These are phyloP conservation scores for Globisporangium yorkense DNA, from an alignment of 352 stramenopile genomes.

Conservation along the genomic window DNA sequence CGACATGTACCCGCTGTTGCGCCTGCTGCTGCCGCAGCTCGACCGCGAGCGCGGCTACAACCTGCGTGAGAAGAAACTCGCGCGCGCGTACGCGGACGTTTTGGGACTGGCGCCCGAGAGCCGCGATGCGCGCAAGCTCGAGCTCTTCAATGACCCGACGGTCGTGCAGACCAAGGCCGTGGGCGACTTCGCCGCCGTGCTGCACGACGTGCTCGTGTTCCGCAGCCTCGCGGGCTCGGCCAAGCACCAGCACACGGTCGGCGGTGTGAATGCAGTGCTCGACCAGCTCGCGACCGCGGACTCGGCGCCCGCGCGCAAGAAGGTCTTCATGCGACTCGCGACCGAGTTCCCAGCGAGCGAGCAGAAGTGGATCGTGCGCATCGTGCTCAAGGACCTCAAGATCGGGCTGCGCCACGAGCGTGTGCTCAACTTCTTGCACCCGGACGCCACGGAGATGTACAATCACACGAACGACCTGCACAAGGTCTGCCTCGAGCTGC, in stretches of 20 bases:
- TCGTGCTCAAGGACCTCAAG: constrained; percentile 86
- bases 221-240: constrained; percentile 34
- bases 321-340: constrained; percentile 64
- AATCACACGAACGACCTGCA: constrained; percentile 85
- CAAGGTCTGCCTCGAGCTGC: constrained; percentile 63
- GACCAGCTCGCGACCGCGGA: constrained; percentile 47
- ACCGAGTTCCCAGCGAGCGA: constrained; percentile 71
- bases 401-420: constrained; percentile 77
- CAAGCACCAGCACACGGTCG: constrained; percentile 47
- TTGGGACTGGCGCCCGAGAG: constrained; percentile 58
- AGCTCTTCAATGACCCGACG: constrained; percentile 80
- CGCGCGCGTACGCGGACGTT: constrained; percentile 68
- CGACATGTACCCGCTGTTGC: constrained; percentile 71
- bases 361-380: constrained; percentile 81
- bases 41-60: constrained; percentile 85
- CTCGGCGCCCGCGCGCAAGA: constrained; percentile 32
- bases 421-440: constrained; percentile 76
- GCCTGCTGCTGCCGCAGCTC: constrained; percentile 69
- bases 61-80: constrained; percentile 86
- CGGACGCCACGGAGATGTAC: constrained; percentile 82
- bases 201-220: constrained; percentile 70
- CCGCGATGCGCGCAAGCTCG: constrained; percentile 68
- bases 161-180: constrained; percentile 76
- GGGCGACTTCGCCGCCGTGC: constrained; percentile 74
- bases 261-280: constrained; percentile 55